phyloP scores from a whole-genome alignment of 2,329 filamentous ascomycete genomes.

The Alternaria triticina region DNA sequence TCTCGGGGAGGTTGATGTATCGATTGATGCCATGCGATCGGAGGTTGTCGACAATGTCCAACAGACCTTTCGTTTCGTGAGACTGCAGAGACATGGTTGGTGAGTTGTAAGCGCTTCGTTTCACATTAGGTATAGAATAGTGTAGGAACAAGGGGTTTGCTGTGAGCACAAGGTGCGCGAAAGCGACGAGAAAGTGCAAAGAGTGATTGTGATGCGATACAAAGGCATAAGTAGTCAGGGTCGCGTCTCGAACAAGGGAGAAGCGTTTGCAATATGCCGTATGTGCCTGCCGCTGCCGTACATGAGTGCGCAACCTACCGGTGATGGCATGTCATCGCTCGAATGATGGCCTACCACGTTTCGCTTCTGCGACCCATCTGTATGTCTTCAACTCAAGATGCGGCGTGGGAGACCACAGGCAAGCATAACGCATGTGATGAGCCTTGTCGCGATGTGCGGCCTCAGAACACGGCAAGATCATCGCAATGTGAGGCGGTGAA shows the following conservation, averaged over 20 bases:
- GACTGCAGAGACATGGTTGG: not conserved
- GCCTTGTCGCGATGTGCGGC: not conserved
- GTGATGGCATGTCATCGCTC: not conserved
- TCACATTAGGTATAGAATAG: not conserved
- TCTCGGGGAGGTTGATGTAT: constrained; percentile 35
- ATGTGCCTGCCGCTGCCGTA: not conserved
- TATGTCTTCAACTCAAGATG: not conserved
- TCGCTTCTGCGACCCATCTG: not conserved
- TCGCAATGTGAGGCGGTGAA: too few species aligned
- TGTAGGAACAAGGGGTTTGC: not conserved
- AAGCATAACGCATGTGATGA: too few species aligned
- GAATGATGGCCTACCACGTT: not conserved
- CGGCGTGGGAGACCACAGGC: not conserved
- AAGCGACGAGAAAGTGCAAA: not conserved
- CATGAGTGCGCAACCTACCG: not conserved
- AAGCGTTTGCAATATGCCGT: not conserved
- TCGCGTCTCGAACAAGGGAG: not conserved
- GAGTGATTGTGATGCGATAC: not conserved
- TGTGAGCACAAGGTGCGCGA: not conserved
- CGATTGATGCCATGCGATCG: constrained; percentile 53
- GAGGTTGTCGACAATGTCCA: constrained; percentile 58
- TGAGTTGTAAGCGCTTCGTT: not conserved
- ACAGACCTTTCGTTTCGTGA: constrained; percentile 32
- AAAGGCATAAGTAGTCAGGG: too few species aligned
- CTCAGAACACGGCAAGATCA: not conserved